Conservation (phyloP, 1,284 basidiomycete genomes). For the Ustilago nuda region DNA sequence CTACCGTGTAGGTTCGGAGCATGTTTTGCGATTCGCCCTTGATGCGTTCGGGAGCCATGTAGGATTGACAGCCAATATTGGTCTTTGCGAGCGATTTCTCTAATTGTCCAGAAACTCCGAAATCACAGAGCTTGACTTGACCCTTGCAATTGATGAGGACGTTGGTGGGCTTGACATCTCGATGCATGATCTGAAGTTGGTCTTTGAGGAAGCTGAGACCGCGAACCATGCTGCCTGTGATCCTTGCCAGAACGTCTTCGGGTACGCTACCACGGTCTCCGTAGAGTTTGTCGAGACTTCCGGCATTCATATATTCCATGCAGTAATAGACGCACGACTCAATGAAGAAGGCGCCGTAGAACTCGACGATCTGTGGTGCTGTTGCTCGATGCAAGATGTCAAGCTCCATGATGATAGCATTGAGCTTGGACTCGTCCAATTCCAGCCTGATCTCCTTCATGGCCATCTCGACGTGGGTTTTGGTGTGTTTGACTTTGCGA, state of each 20-base stretch:
- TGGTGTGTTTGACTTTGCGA: conserved; percentile 91
- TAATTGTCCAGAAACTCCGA: conserved; percentile 96
- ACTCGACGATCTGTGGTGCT: conserved; percentile 92
- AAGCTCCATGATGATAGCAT: conserved; percentile 97
- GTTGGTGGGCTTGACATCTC: conserved; percentile 98
- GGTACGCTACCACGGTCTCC: conserved; percentile 74
- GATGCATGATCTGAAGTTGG: conserved; percentile 94
- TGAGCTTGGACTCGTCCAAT: conserved; percentile 91
- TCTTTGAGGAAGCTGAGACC: conserved; percentile 97
- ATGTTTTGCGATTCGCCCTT: conserved; percentile 90
- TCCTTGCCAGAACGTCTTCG: conserved; percentile 85
- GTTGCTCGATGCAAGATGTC: conserved; percentile 95
- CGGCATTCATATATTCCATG: conserved; percentile 99
- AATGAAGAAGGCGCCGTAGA: conserved; percentile 98
- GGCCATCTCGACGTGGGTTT: conserved; percentile 95
- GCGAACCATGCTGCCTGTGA: conserved; percentile 84
- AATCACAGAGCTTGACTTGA: conserved; percentile 94
- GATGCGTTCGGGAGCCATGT: conserved; percentile 98
- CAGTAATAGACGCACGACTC: conserved; percentile 99
- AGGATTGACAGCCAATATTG: conserved; percentile 97
- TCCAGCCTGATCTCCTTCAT: conserved; percentile 99
- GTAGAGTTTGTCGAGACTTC: conserved; percentile 85
- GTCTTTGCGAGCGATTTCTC: conserved; percentile 97
- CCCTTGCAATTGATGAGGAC: conserved; percentile 90
- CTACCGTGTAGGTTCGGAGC: conserved; percentile 90